Conservation (phyloP, 768 basidiomycete species). For the Chalciporus piperatus region DNA sequence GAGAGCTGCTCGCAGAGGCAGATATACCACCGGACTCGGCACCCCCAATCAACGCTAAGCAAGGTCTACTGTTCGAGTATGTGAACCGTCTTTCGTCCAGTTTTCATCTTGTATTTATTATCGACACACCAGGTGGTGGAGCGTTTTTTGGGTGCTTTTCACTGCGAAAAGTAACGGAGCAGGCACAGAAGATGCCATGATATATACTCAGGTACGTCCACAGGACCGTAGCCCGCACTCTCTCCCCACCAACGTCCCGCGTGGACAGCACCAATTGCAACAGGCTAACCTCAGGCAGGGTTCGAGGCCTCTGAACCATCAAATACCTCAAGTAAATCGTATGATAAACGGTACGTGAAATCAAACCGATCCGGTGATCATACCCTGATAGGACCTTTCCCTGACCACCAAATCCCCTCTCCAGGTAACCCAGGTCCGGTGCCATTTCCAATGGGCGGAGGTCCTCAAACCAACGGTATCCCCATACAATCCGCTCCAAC, state of each 20-base stretch:
- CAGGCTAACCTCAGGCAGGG: conserved; percentile 34
- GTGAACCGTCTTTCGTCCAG: conserved; percentile 19
- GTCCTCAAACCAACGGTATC: conserved; percentile 45
- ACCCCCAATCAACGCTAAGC: conserved; percentile 80
- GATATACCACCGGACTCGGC: conserved; percentile 57
- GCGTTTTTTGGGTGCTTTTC: conserved; percentile 84
- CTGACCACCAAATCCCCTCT: conserved; percentile 7
- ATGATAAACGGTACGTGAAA: conserved; percentile 35
- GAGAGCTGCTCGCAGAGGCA: conserved; percentile 63
- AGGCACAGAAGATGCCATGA: conserved; percentile 67
- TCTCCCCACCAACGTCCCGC: conserved; percentile 10
- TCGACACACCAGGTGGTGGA: conserved; percentile 67
- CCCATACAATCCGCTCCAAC: conserved; percentile 30
- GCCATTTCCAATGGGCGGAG: conserved; percentile 28
- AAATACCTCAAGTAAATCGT: conserved; percentile 26
- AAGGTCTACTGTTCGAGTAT: conserved; percentile 82
- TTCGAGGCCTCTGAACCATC: conserved; percentile 23
- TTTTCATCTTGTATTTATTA: background rate
- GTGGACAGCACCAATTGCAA: conserved; percentile 36
- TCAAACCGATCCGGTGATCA: conserved; percentile 15
- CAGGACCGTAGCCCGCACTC: background rate
- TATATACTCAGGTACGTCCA: conserved; percentile 63
- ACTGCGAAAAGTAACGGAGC: conserved; percentile 69
- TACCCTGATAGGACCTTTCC: background rate
- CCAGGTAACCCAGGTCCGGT: conserved; percentile 26